phyloP scores from a whole-genome alignment of 2,329 filamentous ascomycete species.

The Colletotrichum karsti region DNA sequence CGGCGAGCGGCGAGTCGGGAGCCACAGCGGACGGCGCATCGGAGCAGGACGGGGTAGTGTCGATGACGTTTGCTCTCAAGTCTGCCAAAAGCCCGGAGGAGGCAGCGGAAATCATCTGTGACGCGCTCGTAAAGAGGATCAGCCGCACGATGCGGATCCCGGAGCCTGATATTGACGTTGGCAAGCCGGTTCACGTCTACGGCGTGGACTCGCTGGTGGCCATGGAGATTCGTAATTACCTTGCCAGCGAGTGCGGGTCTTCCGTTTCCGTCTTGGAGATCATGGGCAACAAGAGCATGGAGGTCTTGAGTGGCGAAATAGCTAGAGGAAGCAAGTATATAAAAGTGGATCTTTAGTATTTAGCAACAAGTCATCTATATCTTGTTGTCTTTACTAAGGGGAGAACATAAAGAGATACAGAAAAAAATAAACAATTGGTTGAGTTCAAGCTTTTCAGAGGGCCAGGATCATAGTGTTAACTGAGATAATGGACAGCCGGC shows the following conservation, averaged over 20 bases:
- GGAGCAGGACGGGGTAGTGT: not conserved
- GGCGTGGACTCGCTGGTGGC: slow-evolving; percentile 11
- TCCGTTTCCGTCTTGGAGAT: not conserved
- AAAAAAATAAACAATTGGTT: not conserved
- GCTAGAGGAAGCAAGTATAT: not conserved
- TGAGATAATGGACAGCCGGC: no score
- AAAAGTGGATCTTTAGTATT: not conserved
- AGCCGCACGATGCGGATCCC: slow-evolving; percentile 2
- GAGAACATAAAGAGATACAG: not conserved
- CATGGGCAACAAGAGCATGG: not conserved
- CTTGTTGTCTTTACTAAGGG: not conserved
- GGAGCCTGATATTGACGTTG: not conserved
- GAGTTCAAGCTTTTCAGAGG: not conserved
- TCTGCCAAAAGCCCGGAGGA: not conserved
- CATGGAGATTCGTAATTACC: slow-evolving; percentile 5
- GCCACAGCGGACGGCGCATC: not conserved
- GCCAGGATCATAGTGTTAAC: not conserved
- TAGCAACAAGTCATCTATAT: not conserved
- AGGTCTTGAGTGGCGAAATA: not conserved
- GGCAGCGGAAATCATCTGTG: not conserved
- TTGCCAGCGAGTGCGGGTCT: not conserved
- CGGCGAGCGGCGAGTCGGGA: not conserved
- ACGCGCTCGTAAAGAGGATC: not conserved
- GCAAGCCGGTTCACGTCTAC: not conserved
- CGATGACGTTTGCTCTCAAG: not conserved